Percentiles rank a stretch among this genome's conserved stretches.
Evolutionary conservation across 2,329 filamentous ascomycete genomes (phyloP).

Genomic region (Beauveria caledonica): DNA sequence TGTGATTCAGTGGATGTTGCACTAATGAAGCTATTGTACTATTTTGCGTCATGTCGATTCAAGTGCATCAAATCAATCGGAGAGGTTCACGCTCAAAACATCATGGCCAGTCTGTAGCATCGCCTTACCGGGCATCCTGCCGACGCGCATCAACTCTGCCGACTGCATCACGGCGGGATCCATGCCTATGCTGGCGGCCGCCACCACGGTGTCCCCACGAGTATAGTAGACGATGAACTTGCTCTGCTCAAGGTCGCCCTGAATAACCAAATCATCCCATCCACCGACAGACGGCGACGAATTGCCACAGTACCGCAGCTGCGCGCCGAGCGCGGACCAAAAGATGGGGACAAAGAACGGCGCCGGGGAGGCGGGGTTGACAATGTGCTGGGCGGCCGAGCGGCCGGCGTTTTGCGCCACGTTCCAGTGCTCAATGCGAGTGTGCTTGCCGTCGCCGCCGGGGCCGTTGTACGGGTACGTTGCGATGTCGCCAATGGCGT

Average conservation of each 20-base stretch:
- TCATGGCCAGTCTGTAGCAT: slow-evolving; percentile 59
- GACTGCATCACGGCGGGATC: slow-evolving; percentile 81
- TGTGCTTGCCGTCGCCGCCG: slow-evolving; percentile 61
- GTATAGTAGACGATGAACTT: slow-evolving; percentile 89
- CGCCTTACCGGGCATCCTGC: slow-evolving; percentile 75
- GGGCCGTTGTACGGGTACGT: slow-evolving; percentile 92
- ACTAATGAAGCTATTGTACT: background rate
- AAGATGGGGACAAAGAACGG: slow-evolving; percentile 87
- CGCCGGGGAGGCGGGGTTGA: slow-evolving; percentile 50
- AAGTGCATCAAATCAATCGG: slow-evolving; percentile 17
- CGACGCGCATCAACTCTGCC: slow-evolving; percentile 74
- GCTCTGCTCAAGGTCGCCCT: slow-evolving; percentile 65
- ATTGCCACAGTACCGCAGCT: slow-evolving; percentile 90
- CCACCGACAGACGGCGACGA: slow-evolving; percentile 49
- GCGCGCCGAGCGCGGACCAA: slow-evolving; percentile 86
- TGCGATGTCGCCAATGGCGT: slow-evolving; percentile 90
- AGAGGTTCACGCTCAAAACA: slow-evolving; percentile 34
- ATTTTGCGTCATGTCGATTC: background rate
- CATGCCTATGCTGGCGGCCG: slow-evolving; percentile 82
- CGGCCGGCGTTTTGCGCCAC: slow-evolving; percentile 92
- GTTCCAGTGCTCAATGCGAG: slow-evolving; percentile 97
- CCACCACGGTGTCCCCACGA: slow-evolving; percentile 77
- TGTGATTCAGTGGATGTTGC: background rate
- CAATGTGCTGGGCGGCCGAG: slow-evolving; percentile 68
- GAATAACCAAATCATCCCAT: slow-evolving; percentile 77